A percentile compares a stretch with the other conserved stretches of the same genome.
phyloP scores from a whole-genome alignment of 805 yeast genomes.

The Sungouiella thailandica region DNA sequence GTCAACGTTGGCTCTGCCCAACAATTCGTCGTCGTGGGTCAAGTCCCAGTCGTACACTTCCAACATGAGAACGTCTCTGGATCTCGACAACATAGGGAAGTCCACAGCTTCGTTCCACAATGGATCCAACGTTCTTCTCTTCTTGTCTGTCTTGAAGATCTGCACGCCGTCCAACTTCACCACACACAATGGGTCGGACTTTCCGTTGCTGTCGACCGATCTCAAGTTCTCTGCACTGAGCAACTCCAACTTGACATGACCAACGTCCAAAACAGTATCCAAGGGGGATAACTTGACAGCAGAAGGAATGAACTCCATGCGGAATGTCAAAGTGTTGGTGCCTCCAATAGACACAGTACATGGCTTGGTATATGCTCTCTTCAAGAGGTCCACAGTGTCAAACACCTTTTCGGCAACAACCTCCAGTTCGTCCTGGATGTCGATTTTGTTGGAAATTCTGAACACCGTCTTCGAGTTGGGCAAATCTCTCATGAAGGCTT shows the following conservation, averaged over 20 bases:
- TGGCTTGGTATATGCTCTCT: conserved; percentile 44
- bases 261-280: conserved; percentile 68
- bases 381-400: conserved; percentile 51
- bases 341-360: conserved; percentile 39
- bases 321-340: conserved; percentile 37
- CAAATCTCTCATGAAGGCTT: conserved; percentile 66
- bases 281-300: conserved; percentile 46
- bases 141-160: conserved; percentile 52
- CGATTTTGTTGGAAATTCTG: conserved; percentile 51
- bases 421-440: conserved; percentile 44
- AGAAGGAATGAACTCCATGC: conserved; percentile 60
- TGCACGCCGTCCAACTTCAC: conserved; percentile 51
- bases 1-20: conserved; percentile 52
- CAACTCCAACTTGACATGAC: conserved; percentile 52
- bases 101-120: conserved; percentile 67
- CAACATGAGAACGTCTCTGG: conserved; percentile 44
- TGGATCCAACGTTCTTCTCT: conserved; percentile 67
- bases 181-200: conserved; percentile 65
- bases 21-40: conserved; percentile 59
- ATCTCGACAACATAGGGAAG: conserved; percentile 60
- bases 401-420: conserved; percentile 47
- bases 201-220: conserved; percentile 68
- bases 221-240: conserved; percentile 49
- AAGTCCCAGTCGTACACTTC: conserved; percentile 75
- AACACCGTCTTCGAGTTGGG: conserved; percentile 53